phyloP scores from a whole-genome alignment of 2,329 filamentous ascomycete species.

The Aspergillus sp. region DNA sequence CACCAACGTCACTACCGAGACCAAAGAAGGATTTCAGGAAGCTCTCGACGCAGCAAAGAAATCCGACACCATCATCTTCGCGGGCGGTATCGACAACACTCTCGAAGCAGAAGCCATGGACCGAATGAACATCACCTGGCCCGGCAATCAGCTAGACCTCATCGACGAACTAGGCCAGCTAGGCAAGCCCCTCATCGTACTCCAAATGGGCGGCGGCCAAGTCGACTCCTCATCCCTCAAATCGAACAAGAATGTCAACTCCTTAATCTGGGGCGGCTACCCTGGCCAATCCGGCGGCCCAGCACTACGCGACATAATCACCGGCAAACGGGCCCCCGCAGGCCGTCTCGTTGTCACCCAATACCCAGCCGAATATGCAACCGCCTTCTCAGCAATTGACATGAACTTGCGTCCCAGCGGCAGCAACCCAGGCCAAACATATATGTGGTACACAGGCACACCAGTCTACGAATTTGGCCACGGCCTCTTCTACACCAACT shows the following conservation, averaged over 20 bases:
- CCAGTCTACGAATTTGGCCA: constrained; percentile 39
- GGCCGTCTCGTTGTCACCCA: constrained; percentile 36
- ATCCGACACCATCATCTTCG: constrained; percentile 34
- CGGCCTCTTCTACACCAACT: constrained; percentile 40
- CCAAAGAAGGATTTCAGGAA: constrained; percentile 24
- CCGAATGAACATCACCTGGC: constrained; percentile 37
- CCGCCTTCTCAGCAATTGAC: constrained; percentile 34
- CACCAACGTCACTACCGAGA: constrained; percentile 24
- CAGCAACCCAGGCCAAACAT: constrained; percentile 38
- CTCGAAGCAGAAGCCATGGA: constrained; percentile 38
- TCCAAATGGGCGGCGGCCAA: constrained; percentile 41
- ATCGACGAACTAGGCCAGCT: constrained; percentile 30
- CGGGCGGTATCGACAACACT: constrained; percentile 37
- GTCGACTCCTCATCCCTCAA: constrained; percentile 37
- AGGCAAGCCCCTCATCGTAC: constrained; percentile 35
- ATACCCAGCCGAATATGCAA: constrained; percentile 38
- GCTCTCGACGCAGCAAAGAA: constrained; percentile 29
- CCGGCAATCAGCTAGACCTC: constrained; percentile 36
- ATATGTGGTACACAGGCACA: constrained; percentile 38
- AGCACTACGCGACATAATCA: constrained; percentile 38
- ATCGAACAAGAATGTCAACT: constrained; percentile 32
- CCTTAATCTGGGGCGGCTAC: constrained; percentile 41
- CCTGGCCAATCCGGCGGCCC: constrained; percentile 39
- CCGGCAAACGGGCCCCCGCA: constrained; percentile 35
- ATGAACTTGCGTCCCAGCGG: constrained; percentile 35